A percentile compares a stretch with the other conserved stretches of the same genome.
phyloP scores from a whole-genome alignment of 2,329 filamentous ascomycete genomes.

The Truncatella angustata region DNA sequence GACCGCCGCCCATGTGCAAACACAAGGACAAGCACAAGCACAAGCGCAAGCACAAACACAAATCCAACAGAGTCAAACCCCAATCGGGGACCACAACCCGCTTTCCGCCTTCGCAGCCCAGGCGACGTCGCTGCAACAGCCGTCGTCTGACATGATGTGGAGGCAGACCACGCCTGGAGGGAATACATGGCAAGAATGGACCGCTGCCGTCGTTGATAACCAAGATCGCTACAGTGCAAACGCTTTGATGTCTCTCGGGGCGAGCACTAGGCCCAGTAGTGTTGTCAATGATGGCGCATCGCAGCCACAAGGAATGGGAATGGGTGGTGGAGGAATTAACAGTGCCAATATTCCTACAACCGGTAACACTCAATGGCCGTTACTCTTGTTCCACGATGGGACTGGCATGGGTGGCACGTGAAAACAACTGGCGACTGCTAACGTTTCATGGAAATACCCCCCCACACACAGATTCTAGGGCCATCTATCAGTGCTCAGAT shows the following conservation, averaged over 20 bases:
- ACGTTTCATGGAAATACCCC: neutral
- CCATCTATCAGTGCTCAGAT: no score
- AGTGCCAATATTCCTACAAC: conserved; percentile 20
- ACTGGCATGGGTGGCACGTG: conserved; percentile 23
- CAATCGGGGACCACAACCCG: conserved; percentile 21
- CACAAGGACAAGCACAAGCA: conserved; percentile 18
- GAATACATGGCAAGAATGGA: conserved; percentile 56
- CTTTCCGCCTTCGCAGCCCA: conserved; percentile 27
- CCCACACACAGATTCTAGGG: no score
- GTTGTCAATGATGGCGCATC: conserved; percentile 16
- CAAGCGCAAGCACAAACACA: conserved; percentile 26
- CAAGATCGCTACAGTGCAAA: conserved; percentile 50
- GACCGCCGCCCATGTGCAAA: conserved; percentile 21
- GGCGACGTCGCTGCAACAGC: conserved; percentile 26
- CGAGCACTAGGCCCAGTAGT: conserved; percentile 13
- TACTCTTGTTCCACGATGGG: conserved; percentile 29
- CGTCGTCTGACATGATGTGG: conserved; percentile 28
- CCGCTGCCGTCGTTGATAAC: conserved; percentile 46
- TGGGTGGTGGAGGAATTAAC: conserved; percentile 20
- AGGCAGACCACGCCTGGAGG: conserved; percentile 29
- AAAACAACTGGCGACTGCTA: neutral
- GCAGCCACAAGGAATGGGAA: conserved; percentile 16
- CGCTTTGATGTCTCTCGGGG: conserved; percentile 46
- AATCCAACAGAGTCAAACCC: conserved; percentile 18
- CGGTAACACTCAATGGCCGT: conserved; percentile 28